A percentile compares a stretch with the other conserved stretches of the same genome.
phyloP scores from a whole-genome alignment of 73 alveolate species.

The Symbiodinium natans region DNA sequence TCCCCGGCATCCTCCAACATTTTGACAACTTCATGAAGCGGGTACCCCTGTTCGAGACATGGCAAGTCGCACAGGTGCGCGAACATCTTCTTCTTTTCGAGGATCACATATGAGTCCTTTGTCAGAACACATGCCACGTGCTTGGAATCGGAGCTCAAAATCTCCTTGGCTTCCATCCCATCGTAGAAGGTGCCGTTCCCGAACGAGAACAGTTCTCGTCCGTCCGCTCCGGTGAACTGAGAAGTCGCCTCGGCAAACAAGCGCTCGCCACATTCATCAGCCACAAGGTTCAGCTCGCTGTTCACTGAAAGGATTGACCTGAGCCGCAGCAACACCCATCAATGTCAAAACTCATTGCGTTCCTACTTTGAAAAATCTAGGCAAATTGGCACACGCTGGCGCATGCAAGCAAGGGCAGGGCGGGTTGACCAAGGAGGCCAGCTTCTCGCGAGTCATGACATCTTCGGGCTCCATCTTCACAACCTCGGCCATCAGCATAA shows the following conservation, averaged over 20 bases:
- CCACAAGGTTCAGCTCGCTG: neutral
- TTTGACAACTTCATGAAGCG: neutral
- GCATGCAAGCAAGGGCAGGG: neutral
- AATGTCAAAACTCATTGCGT: neutral
- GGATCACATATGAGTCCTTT: neutral
- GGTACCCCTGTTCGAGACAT: neutral
- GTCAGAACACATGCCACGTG: neutral
- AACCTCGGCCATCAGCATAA: neutral
- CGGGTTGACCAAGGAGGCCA: conserved; percentile 27
- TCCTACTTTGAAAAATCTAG: neutral
- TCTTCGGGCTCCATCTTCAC: neutral
- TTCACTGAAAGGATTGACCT: neutral
- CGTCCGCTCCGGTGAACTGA: neutral
- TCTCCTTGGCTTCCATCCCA: neutral
- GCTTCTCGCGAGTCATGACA: neutral
- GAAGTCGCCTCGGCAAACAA: neutral
- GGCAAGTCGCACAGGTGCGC: neutral
- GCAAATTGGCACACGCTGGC: neutral
- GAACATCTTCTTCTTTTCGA: neutral
- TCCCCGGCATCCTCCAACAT: conserved; percentile 6
- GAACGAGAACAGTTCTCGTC: neutral
- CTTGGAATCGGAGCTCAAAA: neutral
- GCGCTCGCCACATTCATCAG: neutral
- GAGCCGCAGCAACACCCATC: neutral
- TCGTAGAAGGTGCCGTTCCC: neutral